Base-by-base conservation (phyloP, 2,329 filamentous ascomycete species). In the Penicillium sp. region DNA sequence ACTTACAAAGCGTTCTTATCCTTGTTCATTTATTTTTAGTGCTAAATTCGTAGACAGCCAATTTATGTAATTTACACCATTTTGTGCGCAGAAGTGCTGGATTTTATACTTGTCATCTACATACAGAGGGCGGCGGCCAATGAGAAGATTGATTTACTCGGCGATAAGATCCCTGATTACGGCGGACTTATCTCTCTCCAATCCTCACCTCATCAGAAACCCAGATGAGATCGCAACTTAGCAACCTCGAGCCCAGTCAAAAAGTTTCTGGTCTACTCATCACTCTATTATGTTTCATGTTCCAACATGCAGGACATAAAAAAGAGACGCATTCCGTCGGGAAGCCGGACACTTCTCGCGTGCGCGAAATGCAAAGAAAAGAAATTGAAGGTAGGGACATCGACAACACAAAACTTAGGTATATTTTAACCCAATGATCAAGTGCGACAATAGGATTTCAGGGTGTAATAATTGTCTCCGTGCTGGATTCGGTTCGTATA, bases 361-460 rank as follows among this genome's bases (percentile, higher is more conserved):
- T 55, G 52, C 35, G 52, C 24, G 16, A 55, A 38, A 8, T 55
- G 52, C 21, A 55, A 55, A n/a, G 52, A 55, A 8, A 47, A 28
- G 52, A 55, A 55, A 26, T 30, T 55, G 11, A 55, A 55, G 52
- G 52, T 55, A 55, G 7, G 43, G 8, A 23, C 21, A 14, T 38
- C 5, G 30, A 4, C 16, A 46, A n/a, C 1, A 23, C 14, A 3
- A 20, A 47, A 18, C 12, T 24, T 35, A 9, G 26, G 3, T 5
- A 20, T 20, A 28, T 30, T 14, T 24, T 40, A 40, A 40, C 28
- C 16, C 8, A 33, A 45, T 9, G 4, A 16, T 35, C 12, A 16
- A 54, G 52, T 55, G 52, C 24, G 52, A 55, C 43, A 38, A 55
- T 47, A 18, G 18, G n/a, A 47, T 26, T 2, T 26, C 43, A 4